Evolutionary conservation across 352 stramenopile genomes (phyloP).

Genomic region (Phytophthora macrochlamydospora): DNA sequence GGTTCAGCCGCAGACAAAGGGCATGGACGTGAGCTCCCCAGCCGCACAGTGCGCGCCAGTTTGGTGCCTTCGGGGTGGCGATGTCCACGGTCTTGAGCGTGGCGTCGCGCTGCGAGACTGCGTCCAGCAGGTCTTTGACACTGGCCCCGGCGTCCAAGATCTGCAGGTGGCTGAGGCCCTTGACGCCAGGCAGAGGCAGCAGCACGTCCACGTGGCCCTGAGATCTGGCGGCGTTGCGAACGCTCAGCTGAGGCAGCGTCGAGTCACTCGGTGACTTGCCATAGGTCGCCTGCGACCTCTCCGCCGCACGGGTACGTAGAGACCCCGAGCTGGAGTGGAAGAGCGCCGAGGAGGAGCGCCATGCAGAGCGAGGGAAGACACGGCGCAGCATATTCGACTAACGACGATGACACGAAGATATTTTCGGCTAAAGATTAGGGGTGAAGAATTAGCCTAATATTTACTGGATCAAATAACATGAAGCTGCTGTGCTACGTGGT

Average conservation of each 20-base stretch:
- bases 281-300: slow-evolving; percentile 15
- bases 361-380: not conserved
- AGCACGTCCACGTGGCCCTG: slow-evolving; percentile 56
- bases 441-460: too few species aligned
- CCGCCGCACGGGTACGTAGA: slow-evolving; percentile 15
- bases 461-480: not conserved
- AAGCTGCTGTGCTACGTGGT: not conserved
- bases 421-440: too few species aligned
- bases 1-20: slow-evolving; percentile 78
- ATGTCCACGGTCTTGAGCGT: slow-evolving; percentile 71
- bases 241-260: slow-evolving; percentile 39
- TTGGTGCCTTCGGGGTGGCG: slow-evolving; percentile 71
- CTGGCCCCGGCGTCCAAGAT: slow-evolving; percentile 44
- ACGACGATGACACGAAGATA: too few species aligned
- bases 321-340: slow-evolving; percentile 30
- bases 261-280: not conserved
- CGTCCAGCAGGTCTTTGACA: slow-evolving; percentile 60
- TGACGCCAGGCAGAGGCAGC: slow-evolving; percentile 61
- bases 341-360: slow-evolving; percentile 9
- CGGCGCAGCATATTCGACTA: too few species aligned
- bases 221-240: slow-evolving; percentile 47
- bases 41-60: slow-evolving; percentile 64
- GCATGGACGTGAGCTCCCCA: slow-evolving; percentile 68
- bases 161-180: slow-evolving; percentile 56
- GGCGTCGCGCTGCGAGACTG: slow-evolving; percentile 49